These are phyloP conservation scores for Linum trigynum DNA, from an alignment of 345 rosid genomes.

Conservation along the genomic window DNA sequence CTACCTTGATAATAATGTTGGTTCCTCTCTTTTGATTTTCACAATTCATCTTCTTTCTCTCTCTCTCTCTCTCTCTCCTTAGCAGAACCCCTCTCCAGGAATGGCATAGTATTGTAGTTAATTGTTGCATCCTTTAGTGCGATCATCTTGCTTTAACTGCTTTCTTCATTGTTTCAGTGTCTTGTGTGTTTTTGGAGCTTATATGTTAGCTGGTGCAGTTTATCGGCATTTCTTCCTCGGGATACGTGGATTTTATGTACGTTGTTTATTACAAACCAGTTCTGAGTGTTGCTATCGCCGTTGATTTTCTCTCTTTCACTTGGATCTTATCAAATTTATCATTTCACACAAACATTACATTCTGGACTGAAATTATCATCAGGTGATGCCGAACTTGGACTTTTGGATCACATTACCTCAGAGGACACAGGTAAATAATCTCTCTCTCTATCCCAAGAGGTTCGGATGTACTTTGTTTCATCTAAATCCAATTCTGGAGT, in stretches of 20 bases:
- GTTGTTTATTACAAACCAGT: conserved; percentile 15
- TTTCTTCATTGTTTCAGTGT: conserved; percentile 34
- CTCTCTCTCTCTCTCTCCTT: neutral
- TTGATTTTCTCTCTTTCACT: neutral
- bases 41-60: neutral
- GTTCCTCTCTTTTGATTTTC: conserved; percentile 3
- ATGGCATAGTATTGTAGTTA: neutral
- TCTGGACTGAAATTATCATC: conserved; percentile 10
- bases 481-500: too few species aligned
- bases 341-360: neutral
- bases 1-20: conserved; percentile 52
- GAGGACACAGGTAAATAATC: conserved; percentile 48
- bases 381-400: conserved; percentile 79
- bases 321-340: neutral
- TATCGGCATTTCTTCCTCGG: conserved; percentile 70
- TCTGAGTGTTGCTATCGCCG: neutral
- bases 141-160: conserved; percentile 13
- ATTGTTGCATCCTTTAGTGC: conserved; percentile 2
- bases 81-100: neutral
- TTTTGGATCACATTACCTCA: conserved; percentile 73
- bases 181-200: conserved; percentile 65
- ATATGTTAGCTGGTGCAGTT: conserved; percentile 56
- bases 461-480: neutral
- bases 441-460: neutral
- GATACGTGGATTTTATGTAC: conserved; percentile 61